Conservation (phyloP, 2,329 filamentous ascomycete species). For the Xylariaceae sp. region DNA sequence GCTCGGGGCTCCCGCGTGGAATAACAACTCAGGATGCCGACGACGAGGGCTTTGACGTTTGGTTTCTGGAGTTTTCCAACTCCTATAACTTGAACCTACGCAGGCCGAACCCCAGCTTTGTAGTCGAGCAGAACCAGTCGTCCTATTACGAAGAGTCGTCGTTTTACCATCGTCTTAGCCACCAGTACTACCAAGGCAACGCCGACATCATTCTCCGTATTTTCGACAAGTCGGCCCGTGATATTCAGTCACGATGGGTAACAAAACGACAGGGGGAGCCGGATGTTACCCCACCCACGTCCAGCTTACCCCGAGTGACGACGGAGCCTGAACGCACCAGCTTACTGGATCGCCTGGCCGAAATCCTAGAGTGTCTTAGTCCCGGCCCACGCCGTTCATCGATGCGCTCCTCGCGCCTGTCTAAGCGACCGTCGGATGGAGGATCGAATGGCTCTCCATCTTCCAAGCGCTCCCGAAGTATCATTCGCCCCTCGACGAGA, state of each 20-base stretch:
- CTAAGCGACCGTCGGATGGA: conserved; percentile 27
- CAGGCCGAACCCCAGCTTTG: conserved; percentile 21
- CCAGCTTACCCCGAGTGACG: conserved; percentile 22
- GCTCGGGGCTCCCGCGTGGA: conserved; percentile 2
- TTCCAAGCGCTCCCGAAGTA: conserved; percentile 22
- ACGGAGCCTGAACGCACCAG: conserved; percentile 25
- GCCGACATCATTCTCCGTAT: conserved; percentile 14
- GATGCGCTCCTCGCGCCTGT: conserved; percentile 12
- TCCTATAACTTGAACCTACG: conserved; percentile 26
- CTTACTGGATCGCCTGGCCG: conserved; percentile 20
- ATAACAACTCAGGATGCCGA: conserved; percentile 14
- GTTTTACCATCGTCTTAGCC: conserved; percentile 24
- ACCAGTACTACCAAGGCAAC: conserved; percentile 23
- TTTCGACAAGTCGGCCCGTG: conserved; percentile 23
- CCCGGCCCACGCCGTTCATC: conserved; percentile 16
- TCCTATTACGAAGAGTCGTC: conserved; percentile 23
- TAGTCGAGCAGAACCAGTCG: conserved; percentile 17
- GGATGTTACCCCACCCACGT: conserved; percentile 21
- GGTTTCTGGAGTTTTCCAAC: conserved; percentile 31
- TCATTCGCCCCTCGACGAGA: conserved; percentile 7
- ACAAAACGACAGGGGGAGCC: conserved; percentile 23
- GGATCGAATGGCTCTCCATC: conserved; percentile 14
- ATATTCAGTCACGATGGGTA: conserved; percentile 28
- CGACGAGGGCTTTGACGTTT: conserved; percentile 22
- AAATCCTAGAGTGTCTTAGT: conserved; percentile 22